Evolutionary conservation across 208 protist genomes (phyloP), one percentile per base, ranked within the genome.

Genomic region (Balamuthia mandrillaris): DNA sequence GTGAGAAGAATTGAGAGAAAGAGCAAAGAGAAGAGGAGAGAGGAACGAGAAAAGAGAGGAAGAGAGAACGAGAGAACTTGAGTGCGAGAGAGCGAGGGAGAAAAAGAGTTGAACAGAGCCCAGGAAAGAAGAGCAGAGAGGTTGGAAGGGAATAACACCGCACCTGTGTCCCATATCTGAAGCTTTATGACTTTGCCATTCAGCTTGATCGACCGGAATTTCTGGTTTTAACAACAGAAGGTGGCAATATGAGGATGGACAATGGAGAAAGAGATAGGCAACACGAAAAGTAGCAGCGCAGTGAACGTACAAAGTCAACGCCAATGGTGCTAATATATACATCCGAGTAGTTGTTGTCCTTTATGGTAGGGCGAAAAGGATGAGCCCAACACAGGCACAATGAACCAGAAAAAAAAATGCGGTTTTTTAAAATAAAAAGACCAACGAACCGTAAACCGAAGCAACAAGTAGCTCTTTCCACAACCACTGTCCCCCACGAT

Each of bases 301-400:
- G n/a, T n/a, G n/a, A 52, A 81, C 74, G 21, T 63, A 81, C 74
- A 68, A 96, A 97, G 72, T 96, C 94, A 6, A 97, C 94, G 35
- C 94, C 98, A 81, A 99, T 99, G 33, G 98, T 99, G 83, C 92
- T 95, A 88, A 99, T 99, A 93, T 99, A 99, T 86, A 92, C 97
- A 88, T 99, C 98, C 42, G 97, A 99, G 91, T 99, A 99, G 74
- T 63, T 81, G 54, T 29, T 56, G 49, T 56, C 49, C 49, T 56
- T 24, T n/a, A 56, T n/a, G n/a, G 49, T 56, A n/a, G n/a, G n/a
- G n/a, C n/a, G n/a, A n/a, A n/a, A n/a, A n/a, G n/a, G n/a, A n/a
- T n/a, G n/a, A n/a, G n/a, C n/a, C n/a, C n/a, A n/a, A n/a, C n/a
- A n/a, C n/a, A n/a, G n/a, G n/a, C n/a, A n/a, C n/a, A n/a, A n/a